Base-by-base conservation (phyloP, 2,329 filamentous ascomycete genomes). In the Colletotrichum somersetense region DNA sequence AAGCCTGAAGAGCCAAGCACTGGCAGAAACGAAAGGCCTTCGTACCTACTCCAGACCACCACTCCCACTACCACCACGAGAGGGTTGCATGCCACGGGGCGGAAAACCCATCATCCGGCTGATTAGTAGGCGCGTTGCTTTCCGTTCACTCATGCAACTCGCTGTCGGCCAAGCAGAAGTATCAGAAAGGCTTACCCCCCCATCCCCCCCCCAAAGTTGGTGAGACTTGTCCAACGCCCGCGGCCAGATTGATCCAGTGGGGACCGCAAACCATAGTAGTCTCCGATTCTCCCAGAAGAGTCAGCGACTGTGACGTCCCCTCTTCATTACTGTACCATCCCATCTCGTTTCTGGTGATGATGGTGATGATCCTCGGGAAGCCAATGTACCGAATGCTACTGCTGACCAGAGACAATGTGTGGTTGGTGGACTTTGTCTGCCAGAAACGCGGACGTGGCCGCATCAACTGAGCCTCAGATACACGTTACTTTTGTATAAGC, bases 321-420 rank as follows among this genome's bases (percentile, higher is more conserved):
- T 64, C 40, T 55, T 38, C 67, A 18, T 48, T 46, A 18, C 55
- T 66, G 61, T 71, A 61, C 66, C 66, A 72, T 72, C 58, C 62
- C 55, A 66, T 62, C 55, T 72, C 61, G 8, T 50, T 42, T 30
- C 48, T 40, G 33, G 56, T 52, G 40, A 70, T 38, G 65, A 40
- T 26, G 26, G 53, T 57, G 61, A 50, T 44, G 70, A 72, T 72
- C 70, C 33, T 66, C 70, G 56, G 70, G 48, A 72, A 58, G 55
- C 56, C 48, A 48, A 66, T 71, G 55, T 52, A 66, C 70, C 70
- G 66, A 66, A 46, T 46, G 55, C n/a, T 30, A 62, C 23, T 35
- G 44, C 50, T n/a, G 61, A 62, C 38, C 33, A 30, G 26, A 16
- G 23, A 20, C 40, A 23, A 26, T 30, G 38, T 35, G 38, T 46